Evolutionary conservation across 116 monocot species (phyloP), one percentile per base, ranked within the genome.

Genomic region (Papilionanthe hybrid): DNA sequence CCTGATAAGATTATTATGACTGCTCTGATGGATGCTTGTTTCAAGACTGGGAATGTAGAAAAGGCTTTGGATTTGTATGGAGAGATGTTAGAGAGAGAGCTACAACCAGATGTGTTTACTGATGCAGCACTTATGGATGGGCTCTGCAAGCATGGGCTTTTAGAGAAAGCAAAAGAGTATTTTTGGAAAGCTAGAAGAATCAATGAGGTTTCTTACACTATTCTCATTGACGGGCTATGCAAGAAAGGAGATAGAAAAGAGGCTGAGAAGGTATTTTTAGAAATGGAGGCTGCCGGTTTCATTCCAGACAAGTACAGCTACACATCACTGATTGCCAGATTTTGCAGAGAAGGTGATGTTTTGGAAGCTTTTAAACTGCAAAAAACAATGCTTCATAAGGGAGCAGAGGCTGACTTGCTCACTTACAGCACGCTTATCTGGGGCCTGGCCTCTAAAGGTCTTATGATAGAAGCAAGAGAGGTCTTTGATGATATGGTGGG

Each of bases 191-290:
- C 45, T 7, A 45, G 20, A 79, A 15, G n/a, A 72, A 22, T 43
- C 44, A 77, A 83, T 74, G 55, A 73, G 58, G 30, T 83, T 20
- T 73, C 63, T 11, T 75, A 83, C 25, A 75, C 79, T 9, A 29
- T 66, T n/a, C 78, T 83, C 29, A 72, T 83, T 45, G 74, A 83
- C 75, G 83, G 79, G 30, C n/a, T 83, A 10, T 83, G 83, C 58
- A 83, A 83, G 73, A 58, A 83, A 65, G 83, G 83, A 43, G 72
- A 77, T 25, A 50, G 56, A 20, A 42, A 55, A 32, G 73, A 83
- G 27, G 83, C 83, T 49, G 44, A 75, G 63, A 68, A 79, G 29
- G 17, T 72, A 23, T 79, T 83, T 11, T 9, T 53, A n/a, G 67
- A 81, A 12, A 77, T 81, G 81, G 7, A 12, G 2, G 47, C 41